These are phyloP conservation scores for Dissophora globulifera DNA, from an alignment of 192 early-diverging fungal species.

Conservation along the genomic window DNA sequence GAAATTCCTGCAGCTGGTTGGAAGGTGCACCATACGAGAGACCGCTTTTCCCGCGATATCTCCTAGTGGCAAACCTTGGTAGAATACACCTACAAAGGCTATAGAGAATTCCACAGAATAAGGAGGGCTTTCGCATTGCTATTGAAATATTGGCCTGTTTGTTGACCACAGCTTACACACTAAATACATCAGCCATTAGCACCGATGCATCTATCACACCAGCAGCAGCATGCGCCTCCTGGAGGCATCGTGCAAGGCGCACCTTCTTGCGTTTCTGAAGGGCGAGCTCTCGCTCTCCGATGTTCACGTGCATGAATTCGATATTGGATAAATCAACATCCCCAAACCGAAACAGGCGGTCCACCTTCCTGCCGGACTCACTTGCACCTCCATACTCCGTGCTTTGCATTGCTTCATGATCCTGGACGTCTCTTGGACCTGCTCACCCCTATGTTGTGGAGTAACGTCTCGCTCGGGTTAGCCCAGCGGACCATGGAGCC, in stretches of 20 bases:
- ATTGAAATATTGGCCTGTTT: too few relatives aligned
- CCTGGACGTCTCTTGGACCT: slow-evolving; percentile 19
- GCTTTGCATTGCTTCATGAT: slow-evolving; percentile 11
- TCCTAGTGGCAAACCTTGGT: too few relatives aligned
- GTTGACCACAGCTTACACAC: too few relatives aligned
- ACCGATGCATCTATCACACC: neutral
- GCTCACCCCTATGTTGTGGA: neutral
- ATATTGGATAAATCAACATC: slow-evolving; percentile 15
- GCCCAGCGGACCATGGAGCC: too few relatives aligned
- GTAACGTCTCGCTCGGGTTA: neutral
- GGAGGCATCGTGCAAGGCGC: slow-evolving; percentile 19
- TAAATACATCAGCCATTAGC: neutral
- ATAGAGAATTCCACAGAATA: too few relatives aligned
- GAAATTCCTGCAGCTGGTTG: too few relatives aligned
- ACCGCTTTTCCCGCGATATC: too few relatives aligned
- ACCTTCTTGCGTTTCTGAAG: slow-evolving; percentile 28
- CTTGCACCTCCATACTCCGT: slow-evolving; percentile 7
- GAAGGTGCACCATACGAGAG: too few relatives aligned
- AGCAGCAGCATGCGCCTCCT: slow-evolving; percentile 11
- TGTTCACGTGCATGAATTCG: slow-evolving; percentile 1
- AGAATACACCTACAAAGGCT: neutral
- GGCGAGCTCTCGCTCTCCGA: slow-evolving; percentile 12
- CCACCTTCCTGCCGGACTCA: slow-evolving; percentile 22
- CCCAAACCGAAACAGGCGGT: slow-evolving; percentile 12
- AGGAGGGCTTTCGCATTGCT: too few relatives aligned